Evolutionary conservation across 208 protist genomes (phyloP), one percentile per base, ranked within the genome.

Genomic region (Trypanosoma scelopori): DNA sequence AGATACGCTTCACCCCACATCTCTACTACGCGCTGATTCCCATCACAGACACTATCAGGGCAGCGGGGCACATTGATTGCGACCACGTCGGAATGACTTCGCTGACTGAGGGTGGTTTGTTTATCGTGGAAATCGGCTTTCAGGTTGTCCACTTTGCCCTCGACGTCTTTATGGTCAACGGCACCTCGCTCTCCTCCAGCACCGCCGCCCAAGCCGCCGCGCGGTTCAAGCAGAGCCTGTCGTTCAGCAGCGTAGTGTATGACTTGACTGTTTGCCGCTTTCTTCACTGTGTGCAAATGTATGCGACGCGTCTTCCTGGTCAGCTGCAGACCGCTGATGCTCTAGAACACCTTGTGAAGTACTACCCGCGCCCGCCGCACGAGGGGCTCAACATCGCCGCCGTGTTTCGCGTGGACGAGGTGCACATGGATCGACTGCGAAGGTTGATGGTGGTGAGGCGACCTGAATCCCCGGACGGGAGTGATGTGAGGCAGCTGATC

Each of bases 141-240:
- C 87, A 96, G 65, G 87, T 94, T 61, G 84, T 80, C 46, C 76
- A 94, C 74, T 96, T 92, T 68, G 87, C 91, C 5, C 73, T 96
- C 6, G 91, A 96, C 55, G 87, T 92, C 52, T 93, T 92, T 32
- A 79, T 92, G 48, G 81, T 92, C 46, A 87, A 82, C 51, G 87
- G 87, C 47, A 64, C 69, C 47, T 63, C 59, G 20, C 50, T 93
- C 9, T 76, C 84, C 45, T 67, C 76, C 9, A 74, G 81, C 23
- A 58, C 82, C 4, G 72, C 81, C 22, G 82, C 86, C 23, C 72
- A 78, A 49, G 74, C 85, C 0, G 81, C 85, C 6, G 81, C 85
- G 6, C 77, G 84, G 50, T 89, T 96, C 61, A 88, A 85, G 72
- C 78, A 89, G 41, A 79, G 58, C 11, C 63, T 96, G 5, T 76